Base-by-base conservation (phyloP, 2,329 filamentous ascomycete genomes). In the Scytalidium sp. region DNA sequence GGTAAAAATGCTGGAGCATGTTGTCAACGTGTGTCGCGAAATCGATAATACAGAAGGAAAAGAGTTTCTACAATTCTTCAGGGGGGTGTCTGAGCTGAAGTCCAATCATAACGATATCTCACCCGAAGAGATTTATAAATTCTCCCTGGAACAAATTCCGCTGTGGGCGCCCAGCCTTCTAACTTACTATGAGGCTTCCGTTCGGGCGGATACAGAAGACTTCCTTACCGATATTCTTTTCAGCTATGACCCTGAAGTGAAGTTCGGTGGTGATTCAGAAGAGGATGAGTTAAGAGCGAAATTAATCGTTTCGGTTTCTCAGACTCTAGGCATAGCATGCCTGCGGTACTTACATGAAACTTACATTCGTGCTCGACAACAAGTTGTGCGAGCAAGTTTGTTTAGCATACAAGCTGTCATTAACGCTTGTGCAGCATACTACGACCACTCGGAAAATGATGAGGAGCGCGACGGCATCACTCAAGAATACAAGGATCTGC, bases 111-210 rank as follows among this genome's bases (percentile, higher is more conserved):
- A 44, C 17, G 47, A 58, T 5, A 56, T 81, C 75, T 41, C 71
- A 70, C 48, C 48, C 17, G 59, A 61, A 19, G 54, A 62, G 10
- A 46, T 62, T 41, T 59, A 72, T 71, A 56, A 55, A 56, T 40
- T 59, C 17, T 55, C 73, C 19, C 59, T 75, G 25, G 64, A 72
- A 15, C 67, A 65, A n/a, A 62, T 76, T 13, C 66, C 67, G 1
- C 64, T 70, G 39, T 81, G 78, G 75, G 75, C 69, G 3, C 79
- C 79, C 8, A 68, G 70, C 1, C 62, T 82, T 13, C 70, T 82
- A 19, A 70, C 76, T n/a, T 75, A 76, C 53, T 70, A 67, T 7
- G 76, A 79, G 41, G 64, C 61, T 23, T 54, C 58, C 3, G 71
- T 81, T 20, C 70, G 78, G 27, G 62, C 64, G 27, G 67, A 66